Conservation (phyloP, 495 filamentous ascomycete species). For the Talaromyces borbonicus region DNA sequence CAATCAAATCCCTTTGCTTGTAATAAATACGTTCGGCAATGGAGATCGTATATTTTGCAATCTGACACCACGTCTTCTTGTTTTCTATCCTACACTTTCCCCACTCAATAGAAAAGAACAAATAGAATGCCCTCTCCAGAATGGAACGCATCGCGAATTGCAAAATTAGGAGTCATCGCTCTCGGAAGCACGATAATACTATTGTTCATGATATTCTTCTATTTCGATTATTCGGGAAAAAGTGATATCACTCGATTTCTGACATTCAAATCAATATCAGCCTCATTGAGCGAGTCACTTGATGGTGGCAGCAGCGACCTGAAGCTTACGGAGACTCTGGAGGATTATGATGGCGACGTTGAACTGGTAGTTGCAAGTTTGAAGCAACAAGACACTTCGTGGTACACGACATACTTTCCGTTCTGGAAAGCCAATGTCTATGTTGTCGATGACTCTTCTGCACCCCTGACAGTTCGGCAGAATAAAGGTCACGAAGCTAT, state of each 20-base stretch:
- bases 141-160: background rate
- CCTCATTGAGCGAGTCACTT: too few species aligned
- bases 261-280: background rate
- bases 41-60: too few species aligned
- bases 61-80: too few species aligned
- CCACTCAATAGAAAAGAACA: background rate
- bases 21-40: too few species aligned
- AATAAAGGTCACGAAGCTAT: conserved; percentile 58
- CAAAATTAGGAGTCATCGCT: background rate
- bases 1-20: background rate
- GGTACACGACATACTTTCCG: conserved; percentile 23
- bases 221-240: background rate
- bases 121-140: background rate
- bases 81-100: background rate
- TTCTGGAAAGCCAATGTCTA: conserved; percentile 38
- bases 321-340: too few species aligned
- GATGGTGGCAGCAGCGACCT: too few species aligned
- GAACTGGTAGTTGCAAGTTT: conserved; percentile 26
- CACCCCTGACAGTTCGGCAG: conserved; percentile 30
- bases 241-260: background rate
- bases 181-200: background rate
- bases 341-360: background rate
- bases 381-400: conserved; percentile 21
- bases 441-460: conserved; percentile 33
- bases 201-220: background rate